phyloP scores from a whole-genome alignment of 345 rosid species.

The Microthlaspi erraticum region DNA sequence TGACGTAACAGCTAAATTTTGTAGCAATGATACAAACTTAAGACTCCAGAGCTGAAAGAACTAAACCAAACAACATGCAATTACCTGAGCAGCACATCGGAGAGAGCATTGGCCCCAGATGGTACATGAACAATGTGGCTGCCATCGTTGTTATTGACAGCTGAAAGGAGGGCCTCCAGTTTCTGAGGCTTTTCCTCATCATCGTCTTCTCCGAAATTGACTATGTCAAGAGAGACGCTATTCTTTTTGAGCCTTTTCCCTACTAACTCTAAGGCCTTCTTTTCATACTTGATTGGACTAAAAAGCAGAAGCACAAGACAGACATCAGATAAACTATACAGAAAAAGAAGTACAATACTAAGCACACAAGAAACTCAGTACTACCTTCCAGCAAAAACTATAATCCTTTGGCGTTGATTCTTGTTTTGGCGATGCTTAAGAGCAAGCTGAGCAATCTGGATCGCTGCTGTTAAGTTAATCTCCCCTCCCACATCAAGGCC shows the following conservation, averaged over 20 bases:
- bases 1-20: not conserved
- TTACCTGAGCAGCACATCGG: conserved; percentile 84
- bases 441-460: conserved; percentile 96
- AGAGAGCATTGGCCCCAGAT: conserved; percentile 86
- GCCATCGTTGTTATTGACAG: conserved; percentile 74
- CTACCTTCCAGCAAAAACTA: conserved; percentile 99
- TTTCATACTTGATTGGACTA: conserved; percentile 89
- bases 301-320: conserved; percentile 23
- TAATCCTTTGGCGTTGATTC: conserved; percentile 92
- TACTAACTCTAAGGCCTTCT: conserved; percentile 78
- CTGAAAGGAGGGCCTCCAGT: conserved; percentile 73
- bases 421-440: conserved; percentile 99
- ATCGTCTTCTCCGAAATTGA: conserved; percentile 77
- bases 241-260: conserved; percentile 95
- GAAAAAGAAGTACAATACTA: not conserved
- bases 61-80: conserved; percentile 11
- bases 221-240: conserved; percentile 79
- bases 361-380: conserved; percentile 20
- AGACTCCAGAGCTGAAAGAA: not conserved
- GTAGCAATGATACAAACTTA: not conserved
- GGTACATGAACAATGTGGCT: conserved; percentile 86
- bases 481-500: conserved; percentile 95
- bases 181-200: conserved; percentile 74
- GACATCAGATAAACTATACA: conserved; percentile 25
- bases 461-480: conserved; percentile 79